Conservation (phyloP, 2,329 filamentous ascomycete species). For the Tolypocladium ophioglossoides region DNA sequence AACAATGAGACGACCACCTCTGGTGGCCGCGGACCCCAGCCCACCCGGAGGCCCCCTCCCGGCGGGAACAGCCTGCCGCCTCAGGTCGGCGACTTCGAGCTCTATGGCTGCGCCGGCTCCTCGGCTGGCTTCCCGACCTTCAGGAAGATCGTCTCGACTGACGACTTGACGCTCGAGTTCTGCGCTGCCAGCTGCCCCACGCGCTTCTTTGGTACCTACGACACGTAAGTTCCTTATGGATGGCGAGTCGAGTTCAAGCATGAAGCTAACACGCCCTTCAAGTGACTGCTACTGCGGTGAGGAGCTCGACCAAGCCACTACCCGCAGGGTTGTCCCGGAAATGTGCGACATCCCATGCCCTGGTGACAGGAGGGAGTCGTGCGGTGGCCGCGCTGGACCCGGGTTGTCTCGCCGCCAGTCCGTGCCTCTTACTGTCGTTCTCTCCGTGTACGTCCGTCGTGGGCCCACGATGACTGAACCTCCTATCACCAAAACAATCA, state of each 20-base stretch:
- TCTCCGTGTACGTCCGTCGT: constrained; percentile 11
- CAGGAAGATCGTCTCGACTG: constrained; percentile 3
- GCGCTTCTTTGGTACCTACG: constrained; percentile 15
- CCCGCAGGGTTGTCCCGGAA: constrained; percentile 4
- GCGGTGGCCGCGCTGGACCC: constrained; percentile 12
- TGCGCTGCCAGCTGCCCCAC: constrained; percentile 13
- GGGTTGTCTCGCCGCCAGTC: constrained; percentile 5
- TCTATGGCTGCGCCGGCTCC: constrained; percentile 16
- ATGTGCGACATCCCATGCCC: constrained; percentile 18
- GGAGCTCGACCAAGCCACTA: constrained; percentile 3
- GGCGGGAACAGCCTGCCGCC: constrained; percentile 7
- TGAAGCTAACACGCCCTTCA: background rate
- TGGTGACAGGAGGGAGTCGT: constrained; percentile 11
- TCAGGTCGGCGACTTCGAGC: constrained; percentile 9
- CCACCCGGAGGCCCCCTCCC: background rate
- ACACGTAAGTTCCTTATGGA: constrained; percentile 9
- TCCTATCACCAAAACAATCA: constrained; percentile 1
- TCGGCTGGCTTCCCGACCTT: constrained; percentile 13
- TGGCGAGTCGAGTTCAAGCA: background rate
- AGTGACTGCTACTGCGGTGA: constrained; percentile 21
- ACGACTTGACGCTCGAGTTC: constrained; percentile 12
- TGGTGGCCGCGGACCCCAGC: constrained; percentile 9
- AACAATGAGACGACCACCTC: constrained; percentile 13
- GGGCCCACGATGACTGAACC: background rate
- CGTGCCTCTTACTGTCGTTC: background rate